phyloP scores from a whole-genome alignment of 768 basidiomycete species.

The Paxillus rubicundulus region DNA sequence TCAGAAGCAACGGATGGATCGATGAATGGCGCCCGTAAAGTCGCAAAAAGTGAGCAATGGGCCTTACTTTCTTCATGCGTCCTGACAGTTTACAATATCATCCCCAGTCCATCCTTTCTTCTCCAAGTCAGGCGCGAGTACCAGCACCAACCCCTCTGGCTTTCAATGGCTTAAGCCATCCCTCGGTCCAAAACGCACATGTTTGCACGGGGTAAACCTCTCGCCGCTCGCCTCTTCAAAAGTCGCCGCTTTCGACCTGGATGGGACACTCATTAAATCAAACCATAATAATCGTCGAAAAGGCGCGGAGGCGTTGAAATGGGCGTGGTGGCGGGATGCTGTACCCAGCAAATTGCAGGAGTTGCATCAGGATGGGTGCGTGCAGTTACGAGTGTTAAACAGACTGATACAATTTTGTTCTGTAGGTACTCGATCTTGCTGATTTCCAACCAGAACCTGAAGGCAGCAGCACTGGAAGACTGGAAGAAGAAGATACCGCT shows the following conservation, averaged over 20 bases:
- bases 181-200: conserved; percentile 35
- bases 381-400: not conserved
- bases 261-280: conserved; percentile 78
- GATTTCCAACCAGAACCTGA: conserved; percentile 77
- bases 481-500: conserved; percentile 79
- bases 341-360: conserved; percentile 65
- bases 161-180: conserved; percentile 36
- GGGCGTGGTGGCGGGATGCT: conserved; percentile 66
- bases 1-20: conserved; percentile 14
- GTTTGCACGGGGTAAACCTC: conserved; percentile 35
- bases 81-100: not conserved
- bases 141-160: not conserved
- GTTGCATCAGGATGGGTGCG: conserved; percentile 59
- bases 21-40: conserved; percentile 17
- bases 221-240: conserved; percentile 41
- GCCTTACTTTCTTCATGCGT: not conserved
- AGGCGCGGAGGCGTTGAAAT: conserved; percentile 33
- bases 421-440: conserved; percentile 69
- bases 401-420: too few species aligned
- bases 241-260: conserved; percentile 82
- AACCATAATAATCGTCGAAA: conserved; percentile 33
- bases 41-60: conserved; percentile 25
- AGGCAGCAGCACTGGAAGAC: conserved; percentile 43
- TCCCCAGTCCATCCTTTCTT: conserved; percentile 45
- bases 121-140: conserved; percentile 21